These are phyloP conservation scores for Corymbia calophylla DNA, from an alignment of 441 rosid species.

Conservation along the genomic window DNA sequence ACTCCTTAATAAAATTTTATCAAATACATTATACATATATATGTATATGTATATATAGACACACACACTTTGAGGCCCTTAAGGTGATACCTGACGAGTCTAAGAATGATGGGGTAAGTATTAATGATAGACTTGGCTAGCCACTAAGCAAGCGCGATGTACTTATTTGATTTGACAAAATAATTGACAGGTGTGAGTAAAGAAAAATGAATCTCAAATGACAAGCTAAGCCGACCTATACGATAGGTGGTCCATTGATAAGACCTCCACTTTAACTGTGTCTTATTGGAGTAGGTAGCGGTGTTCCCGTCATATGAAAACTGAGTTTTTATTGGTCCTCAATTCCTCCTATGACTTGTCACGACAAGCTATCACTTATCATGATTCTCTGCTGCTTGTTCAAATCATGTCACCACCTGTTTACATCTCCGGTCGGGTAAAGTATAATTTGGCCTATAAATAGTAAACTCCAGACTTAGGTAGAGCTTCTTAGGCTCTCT, in stretches of 20 bases:
- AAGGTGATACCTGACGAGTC: neutral
- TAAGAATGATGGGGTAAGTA: neutral
- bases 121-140: neutral
- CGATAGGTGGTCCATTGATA: neutral
- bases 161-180: neutral
- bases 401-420: neutral
- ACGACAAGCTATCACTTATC: neutral
- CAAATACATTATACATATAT: too few relatives aligned
- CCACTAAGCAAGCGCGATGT: neutral
- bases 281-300: neutral
- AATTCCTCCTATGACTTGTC: neutral
- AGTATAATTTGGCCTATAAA: neutral
- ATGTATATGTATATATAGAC: too few relatives aligned
- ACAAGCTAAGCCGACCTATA: neutral
- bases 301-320: neutral
- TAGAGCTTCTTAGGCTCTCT: neutral
- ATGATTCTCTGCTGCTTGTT: neutral
- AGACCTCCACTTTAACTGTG: neutral
- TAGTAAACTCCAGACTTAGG: neutral
- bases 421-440: neutral
- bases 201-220: neutral
- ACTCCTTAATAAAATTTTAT: too few relatives aligned
- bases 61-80: neutral
- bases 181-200: neutral
- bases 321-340: neutral